Conservation (phyloP, 345 rosid species). For the Populus simonii region DNA sequence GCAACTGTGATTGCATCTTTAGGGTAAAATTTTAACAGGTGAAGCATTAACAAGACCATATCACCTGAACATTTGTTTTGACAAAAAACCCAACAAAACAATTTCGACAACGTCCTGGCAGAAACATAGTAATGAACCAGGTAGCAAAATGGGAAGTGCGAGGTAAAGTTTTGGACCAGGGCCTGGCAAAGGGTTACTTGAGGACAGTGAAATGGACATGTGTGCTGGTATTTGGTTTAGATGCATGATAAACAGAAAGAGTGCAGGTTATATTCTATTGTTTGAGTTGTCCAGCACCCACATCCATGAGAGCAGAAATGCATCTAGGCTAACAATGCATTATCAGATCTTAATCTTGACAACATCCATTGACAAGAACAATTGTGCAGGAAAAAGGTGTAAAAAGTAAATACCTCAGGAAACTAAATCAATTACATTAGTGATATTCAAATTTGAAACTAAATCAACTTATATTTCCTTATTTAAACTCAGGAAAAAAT, state of each 20-base stretch:
- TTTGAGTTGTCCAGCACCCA: neutral
- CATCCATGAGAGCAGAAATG: neutral
- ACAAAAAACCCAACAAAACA: neutral
- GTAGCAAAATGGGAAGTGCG: too few species aligned
- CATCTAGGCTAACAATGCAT: too few species aligned
- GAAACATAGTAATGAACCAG: too few species aligned
- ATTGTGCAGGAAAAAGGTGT: neutral
- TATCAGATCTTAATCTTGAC: too few species aligned
- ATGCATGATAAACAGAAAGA: neutral
- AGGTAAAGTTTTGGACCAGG: too few species aligned
- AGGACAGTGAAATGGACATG: neutral
- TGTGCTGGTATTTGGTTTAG: neutral
- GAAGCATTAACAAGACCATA: too few species aligned
- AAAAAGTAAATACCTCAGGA: neutral
- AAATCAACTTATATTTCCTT: conserved; percentile 3
- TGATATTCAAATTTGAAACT: neutral
- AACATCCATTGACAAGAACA: too few species aligned
- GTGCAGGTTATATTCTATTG: neutral
- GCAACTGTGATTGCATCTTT: neutral
- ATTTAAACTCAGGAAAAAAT: neutral
- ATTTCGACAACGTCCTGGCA: too few species aligned
- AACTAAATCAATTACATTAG: neutral
- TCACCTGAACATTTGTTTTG: too few species aligned
- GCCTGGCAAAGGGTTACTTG: too few species aligned
- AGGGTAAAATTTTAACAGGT: neutral